These are phyloP conservation scores for Boletus subparvulus DNA, from an alignment of 768 basidiomycete genomes.

Conservation along the genomic window DNA sequence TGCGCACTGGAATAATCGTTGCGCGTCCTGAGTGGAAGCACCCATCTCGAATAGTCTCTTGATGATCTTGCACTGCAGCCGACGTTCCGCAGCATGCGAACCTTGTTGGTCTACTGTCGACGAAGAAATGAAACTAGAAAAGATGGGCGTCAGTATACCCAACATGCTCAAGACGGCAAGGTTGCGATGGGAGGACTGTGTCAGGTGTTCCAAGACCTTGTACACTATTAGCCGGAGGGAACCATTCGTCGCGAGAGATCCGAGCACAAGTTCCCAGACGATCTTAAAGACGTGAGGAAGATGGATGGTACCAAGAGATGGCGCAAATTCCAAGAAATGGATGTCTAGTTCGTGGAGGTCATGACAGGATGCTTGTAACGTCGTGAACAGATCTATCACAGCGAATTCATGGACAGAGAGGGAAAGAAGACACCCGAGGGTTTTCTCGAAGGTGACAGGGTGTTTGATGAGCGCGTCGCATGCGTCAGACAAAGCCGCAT, in stretches of 20 bases:
- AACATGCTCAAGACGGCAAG: conserved; percentile 63
- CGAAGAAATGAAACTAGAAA: conserved; percentile 33
- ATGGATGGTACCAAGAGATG: conserved; percentile 48
- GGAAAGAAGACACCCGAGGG: conserved; percentile 65
- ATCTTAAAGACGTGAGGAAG: conserved; percentile 62
- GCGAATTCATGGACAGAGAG: conserved; percentile 67
- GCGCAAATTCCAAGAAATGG: conserved; percentile 41
- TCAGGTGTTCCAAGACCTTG: conserved; percentile 63
- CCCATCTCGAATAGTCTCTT: conserved; percentile 76
- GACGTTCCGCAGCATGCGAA: conserved; percentile 41
- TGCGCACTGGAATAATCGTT: conserved; percentile 59
- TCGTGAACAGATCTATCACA: conserved; percentile 52
- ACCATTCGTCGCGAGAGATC: conserved; percentile 34
- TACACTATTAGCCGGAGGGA: conserved; percentile 53
- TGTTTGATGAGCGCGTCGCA: conserved; percentile 52
- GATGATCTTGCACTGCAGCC: conserved; percentile 59
- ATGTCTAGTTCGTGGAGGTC: conserved; percentile 43
- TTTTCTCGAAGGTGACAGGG: conserved; percentile 47
- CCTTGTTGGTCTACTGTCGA: conserved; percentile 17
- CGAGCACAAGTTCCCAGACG: conserved; percentile 51
- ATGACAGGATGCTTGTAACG: conserved; percentile 36
- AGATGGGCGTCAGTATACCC: conserved; percentile 51
- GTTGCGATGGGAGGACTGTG: conserved; percentile 63
- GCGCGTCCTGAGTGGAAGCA: conserved; percentile 60
- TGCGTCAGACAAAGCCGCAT: conserved; percentile 60